A percentile compares a stretch with the other conserved stretches of the same genome.
These are phyloP conservation scores for Fragilariopsis cylindrus DNA, from an alignment of 108 stramenopile genomes.

Conservation along the genomic window DNA sequence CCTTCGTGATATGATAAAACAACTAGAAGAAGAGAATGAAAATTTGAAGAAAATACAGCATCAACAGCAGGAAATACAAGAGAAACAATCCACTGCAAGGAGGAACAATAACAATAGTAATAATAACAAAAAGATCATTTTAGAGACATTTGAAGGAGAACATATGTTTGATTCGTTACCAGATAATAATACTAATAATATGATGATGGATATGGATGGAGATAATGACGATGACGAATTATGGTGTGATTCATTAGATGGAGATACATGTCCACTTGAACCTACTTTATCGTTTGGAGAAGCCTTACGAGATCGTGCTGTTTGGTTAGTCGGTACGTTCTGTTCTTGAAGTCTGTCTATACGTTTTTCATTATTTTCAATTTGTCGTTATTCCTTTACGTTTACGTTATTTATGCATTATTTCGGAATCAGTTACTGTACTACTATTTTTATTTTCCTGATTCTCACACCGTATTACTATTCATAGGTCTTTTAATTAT, in stretches of 20 bases:
- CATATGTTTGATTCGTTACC: slow-evolving; percentile 14
- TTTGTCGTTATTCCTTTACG: not conserved
- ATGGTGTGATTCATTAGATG: slow-evolving; percentile 34
- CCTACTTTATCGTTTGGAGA: slow-evolving; percentile 56
- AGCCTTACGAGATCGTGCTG: slow-evolving; percentile 69
- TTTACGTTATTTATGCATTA: not conserved
- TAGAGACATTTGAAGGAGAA: slow-evolving; percentile 72
- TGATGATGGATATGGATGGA: slow-evolving; percentile 17
- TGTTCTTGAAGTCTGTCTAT: not conserved
- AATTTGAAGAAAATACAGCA: slow-evolving; percentile 18
- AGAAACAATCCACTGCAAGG: not conserved
- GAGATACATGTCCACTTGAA: slow-evolving; percentile 43
- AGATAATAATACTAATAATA: not conserved
- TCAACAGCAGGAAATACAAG: not conserved
- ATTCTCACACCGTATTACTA: too few species aligned
- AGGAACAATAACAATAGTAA: slow-evolving; percentile 1
- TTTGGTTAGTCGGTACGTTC: slow-evolving; percentile 78
- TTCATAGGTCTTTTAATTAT: slow-evolving; percentile 56
- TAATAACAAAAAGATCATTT: slow-evolving; percentile 26
- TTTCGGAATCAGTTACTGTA: not conserved
- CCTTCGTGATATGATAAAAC: slow-evolving; percentile 23
- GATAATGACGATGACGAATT: slow-evolving; percentile 20
- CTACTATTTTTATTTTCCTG: not conserved
- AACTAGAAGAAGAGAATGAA: slow-evolving; percentile 35
- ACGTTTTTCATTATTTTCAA: not conserved